These are phyloP conservation scores for Colletotrichum simmondsii DNA, from an alignment of 2,329 filamentous ascomycete genomes.

Conservation along the genomic window DNA sequence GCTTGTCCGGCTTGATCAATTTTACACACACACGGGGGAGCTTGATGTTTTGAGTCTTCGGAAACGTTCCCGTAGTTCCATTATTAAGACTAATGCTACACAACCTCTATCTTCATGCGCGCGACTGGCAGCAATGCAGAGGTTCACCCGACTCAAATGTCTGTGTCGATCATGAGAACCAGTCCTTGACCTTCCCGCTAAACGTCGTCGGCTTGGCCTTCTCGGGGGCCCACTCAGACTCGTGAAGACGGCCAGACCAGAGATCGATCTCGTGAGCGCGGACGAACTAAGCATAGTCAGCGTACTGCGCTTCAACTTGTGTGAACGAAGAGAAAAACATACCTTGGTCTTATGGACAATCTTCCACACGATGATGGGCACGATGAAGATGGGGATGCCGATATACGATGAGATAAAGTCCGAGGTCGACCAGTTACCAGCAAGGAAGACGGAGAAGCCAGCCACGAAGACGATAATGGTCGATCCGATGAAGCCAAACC, in stretches of 20 bases:
- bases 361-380: constrained; percentile 54
- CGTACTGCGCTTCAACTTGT: too few relatives aligned
- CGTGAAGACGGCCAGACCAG: constrained; percentile 39
- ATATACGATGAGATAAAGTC: constrained; percentile 73
- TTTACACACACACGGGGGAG: neutral
- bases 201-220: constrained; percentile 26
- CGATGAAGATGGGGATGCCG: constrained; percentile 71
- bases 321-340: neutral
- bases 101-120: neutral
- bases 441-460: constrained; percentile 74
- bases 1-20: neutral
- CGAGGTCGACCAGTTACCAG: constrained; percentile 63
- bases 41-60: neutral
- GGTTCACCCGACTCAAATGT: neutral
- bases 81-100: neutral
- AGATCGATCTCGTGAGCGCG: constrained; percentile 40
- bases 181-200: constrained; percentile 25
- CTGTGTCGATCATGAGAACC: constrained; percentile 19
- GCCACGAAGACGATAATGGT: constrained; percentile 60
- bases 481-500: constrained; percentile 56
- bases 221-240: constrained; percentile 26
- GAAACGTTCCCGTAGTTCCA: neutral
- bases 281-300: constrained; percentile 34
- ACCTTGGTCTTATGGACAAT: constrained; percentile 36
- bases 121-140: too few relatives aligned